Evolutionary conservation across 2,329 filamentous ascomycete genomes (phyloP), one percentile per base, ranked within the genome.

Genomic region (Rhinocladiella mackenziei): DNA sequence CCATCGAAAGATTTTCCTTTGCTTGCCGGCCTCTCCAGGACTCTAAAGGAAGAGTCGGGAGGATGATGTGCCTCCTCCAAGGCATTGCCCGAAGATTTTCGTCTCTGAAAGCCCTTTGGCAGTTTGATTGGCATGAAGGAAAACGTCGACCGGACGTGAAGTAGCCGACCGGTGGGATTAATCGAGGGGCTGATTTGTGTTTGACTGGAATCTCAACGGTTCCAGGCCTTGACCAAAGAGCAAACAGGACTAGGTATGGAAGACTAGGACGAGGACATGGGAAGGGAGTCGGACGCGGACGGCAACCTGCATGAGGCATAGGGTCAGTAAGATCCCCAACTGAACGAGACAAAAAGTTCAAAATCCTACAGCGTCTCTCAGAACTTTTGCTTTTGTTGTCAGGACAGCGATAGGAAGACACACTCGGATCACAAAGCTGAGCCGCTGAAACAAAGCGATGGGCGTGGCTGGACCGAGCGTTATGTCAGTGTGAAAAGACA

Each of bases 61-160:
- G 64, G 58, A 18, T 62, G 61, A 44, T 65, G 64, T 29, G 65
- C 58, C 39, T 74, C 69, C 20, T 77, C 75, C 50, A 77, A 61
- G 39, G 65, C 68, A 64, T 76, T 75, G 35, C 71, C 74, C 48
- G 73, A 73, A 46, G 74, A 77, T 62, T 76, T 76, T 55, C 75
- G 71, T 57, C 74, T 69, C 38, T 54, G 50, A 57, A 77, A 76
- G 47, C 66, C 64, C 58, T 75, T 77, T 39, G 74, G 71, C 36
- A 75, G 62, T 61, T 77, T 76, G 60, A 75, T 76, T 58, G 74
- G 74, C 73, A 77, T 77, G 54, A 58, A 59, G 57, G 49, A 55
- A 50, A 46, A 42, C 39, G 41, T 39, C 28, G 45, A 18, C 19
- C 23, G 42, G 37, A 41, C 29, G 34, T 28, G 36, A 49, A 28